These are phyloP conservation scores for Colletotrichum camelliae DNA, from an alignment of 2,329 filamentous ascomycete genomes.

Conservation along the genomic window DNA sequence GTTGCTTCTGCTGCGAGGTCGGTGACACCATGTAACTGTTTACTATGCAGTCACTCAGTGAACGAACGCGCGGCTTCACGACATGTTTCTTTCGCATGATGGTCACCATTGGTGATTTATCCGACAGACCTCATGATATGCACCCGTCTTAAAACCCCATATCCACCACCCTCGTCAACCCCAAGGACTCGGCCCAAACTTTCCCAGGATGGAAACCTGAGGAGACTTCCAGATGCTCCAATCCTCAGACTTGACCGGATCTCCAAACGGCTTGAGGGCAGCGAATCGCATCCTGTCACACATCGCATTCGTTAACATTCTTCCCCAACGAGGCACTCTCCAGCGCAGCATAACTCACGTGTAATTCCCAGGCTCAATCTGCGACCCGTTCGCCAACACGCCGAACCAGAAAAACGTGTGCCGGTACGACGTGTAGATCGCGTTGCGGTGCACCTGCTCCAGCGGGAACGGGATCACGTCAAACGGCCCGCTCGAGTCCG, in stretches of 20 bases:
- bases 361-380: slow-evolving; percentile 16
- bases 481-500: slow-evolving; percentile 37
- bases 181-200: background rate
- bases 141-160: background rate
- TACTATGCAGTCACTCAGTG: background rate
- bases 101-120: background rate
- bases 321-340: fast-evolving
- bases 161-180: background rate
- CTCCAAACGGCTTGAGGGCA: slow-evolving; percentile 45
- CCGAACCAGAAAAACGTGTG: slow-evolving; percentile 18
- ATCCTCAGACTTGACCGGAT: slow-evolving; percentile 42
- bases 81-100: background rate
- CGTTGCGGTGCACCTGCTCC: slow-evolving; percentile 28
- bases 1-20: background rate
- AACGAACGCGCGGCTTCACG: background rate
- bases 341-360: background rate
- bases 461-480: slow-evolving; percentile 43
- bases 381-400: slow-evolving; percentile 10
- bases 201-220: slow-evolving; percentile 26
- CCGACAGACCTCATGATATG: background rate
- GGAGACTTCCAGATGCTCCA: slow-evolving; percentile 44
- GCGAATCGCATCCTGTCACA: slow-evolving; percentile 40
- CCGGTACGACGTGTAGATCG: background rate
- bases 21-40: too few species aligned
- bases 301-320: background rate